These are phyloP conservation scores for Cladochytrium replicatum DNA, from an alignment of 192 early-diverging fungal species.

Conservation along the genomic window DNA sequence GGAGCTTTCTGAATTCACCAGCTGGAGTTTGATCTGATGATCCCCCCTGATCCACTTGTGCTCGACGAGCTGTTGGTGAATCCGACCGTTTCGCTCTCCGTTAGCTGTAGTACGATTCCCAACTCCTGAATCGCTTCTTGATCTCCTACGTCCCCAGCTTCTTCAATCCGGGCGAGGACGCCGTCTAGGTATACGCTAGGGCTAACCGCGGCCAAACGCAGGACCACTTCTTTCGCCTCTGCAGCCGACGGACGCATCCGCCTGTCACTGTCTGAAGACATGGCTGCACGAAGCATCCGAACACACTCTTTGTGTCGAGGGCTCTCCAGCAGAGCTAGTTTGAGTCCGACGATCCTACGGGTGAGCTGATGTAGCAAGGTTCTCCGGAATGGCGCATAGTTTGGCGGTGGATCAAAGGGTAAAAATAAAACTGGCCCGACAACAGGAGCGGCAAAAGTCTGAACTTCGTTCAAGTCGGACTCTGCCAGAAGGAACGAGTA, in stretches of 20 bases:
- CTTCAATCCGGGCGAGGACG: conserved; percentile 29
- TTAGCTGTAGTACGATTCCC: conserved; percentile 25
- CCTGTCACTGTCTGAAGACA: not conserved
- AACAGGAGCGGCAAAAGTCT: conserved; percentile 14
- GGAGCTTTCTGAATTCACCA: no score
- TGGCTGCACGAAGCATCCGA: conserved; percentile 16
- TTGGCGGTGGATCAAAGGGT: conserved; percentile 16
- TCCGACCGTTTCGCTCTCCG: conserved; percentile 35
- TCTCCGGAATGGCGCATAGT: conserved; percentile 25
- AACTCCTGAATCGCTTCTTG: conserved; percentile 32
- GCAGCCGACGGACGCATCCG: conserved; percentile 12
- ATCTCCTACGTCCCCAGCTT: no score
- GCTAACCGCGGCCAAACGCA: conserved; percentile 32
- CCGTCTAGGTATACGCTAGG: conserved; percentile 39
- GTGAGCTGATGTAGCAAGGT: conserved; percentile 32
- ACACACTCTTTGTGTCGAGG: conserved; percentile 31
- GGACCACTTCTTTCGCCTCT: conserved; percentile 25
- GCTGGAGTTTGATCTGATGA: no score
- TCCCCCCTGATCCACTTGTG: no score
- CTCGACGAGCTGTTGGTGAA: no score
- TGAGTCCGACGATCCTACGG: conserved; percentile 34
- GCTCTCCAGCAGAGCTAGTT: conserved; percentile 31
- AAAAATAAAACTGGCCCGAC: conserved; percentile 27
- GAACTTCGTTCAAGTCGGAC: no score
- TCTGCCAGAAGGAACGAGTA: no score